phyloP scores from a whole-genome alignment of 345 rosid species.

The Conringia planisiliqua region DNA sequence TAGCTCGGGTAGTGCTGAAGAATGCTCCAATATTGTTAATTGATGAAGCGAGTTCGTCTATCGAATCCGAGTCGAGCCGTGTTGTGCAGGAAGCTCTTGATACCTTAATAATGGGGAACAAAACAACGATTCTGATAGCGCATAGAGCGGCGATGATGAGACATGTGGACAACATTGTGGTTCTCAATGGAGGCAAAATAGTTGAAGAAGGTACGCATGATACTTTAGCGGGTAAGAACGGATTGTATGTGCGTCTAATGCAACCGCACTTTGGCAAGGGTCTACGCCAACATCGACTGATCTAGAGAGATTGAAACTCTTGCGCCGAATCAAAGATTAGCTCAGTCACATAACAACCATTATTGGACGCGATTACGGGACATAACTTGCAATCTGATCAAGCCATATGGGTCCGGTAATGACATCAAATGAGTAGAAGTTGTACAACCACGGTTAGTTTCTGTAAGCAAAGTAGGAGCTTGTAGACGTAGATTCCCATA shows the following conservation, averaged over 20 bases:
- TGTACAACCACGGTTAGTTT: constrained; percentile 31
- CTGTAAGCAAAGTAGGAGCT: constrained; percentile 33
- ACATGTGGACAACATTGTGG: constrained; percentile 96
- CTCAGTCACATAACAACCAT: constrained; percentile 15
- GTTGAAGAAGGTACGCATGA: constrained; percentile 98
- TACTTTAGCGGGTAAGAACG: constrained; percentile 73
- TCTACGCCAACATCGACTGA: constrained; percentile 79
- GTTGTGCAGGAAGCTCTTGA: constrained; percentile 99
- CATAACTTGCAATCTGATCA: constrained; percentile 16
- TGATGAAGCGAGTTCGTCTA: constrained; percentile 96
- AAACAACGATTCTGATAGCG: constrained; percentile 95
- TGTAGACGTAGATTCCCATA: constrained; percentile 42
- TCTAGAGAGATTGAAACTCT: constrained; percentile 34
- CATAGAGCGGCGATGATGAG: constrained; percentile 99
- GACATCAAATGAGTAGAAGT: constrained; percentile 13
- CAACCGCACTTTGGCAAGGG: constrained; percentile 98
- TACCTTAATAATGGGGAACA: constrained; percentile 95
- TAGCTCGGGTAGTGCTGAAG: constrained; percentile 91
- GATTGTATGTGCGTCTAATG: constrained; percentile 92
- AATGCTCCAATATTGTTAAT: constrained; percentile 89
- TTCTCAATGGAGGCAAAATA: constrained; percentile 93
- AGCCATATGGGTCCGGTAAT: not conserved
- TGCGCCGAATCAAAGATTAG: constrained; percentile 10
- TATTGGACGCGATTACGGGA: not conserved
- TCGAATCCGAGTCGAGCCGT: constrained; percentile 96